A percentile compares a stretch with the other conserved stretches of the same genome.
Evolutionary conservation across 129 eudicot species (phyloP).

Genomic region (Pulicaria dysenterica): DNA sequence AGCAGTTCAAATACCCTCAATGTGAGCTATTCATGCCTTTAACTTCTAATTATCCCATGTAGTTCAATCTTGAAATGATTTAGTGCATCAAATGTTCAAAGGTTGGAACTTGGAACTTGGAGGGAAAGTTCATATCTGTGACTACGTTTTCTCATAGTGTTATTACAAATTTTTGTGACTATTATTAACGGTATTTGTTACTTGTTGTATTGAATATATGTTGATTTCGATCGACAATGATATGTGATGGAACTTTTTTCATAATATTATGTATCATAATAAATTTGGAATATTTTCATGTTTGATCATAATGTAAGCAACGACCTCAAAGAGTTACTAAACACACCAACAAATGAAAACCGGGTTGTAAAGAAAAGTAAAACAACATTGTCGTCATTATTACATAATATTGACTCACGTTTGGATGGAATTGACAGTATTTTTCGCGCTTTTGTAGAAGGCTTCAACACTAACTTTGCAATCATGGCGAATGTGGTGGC

Average conservation of each 20-base stretch:
- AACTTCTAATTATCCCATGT: no score
- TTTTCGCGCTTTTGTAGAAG: constrained; percentile 17
- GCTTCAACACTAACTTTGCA: constrained; percentile 22
- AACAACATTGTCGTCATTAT: neutral
- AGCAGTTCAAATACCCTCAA: no score
- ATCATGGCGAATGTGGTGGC: neutral
- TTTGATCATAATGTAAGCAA: neutral
- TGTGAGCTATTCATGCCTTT: neutral
- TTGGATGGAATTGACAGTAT: neutral
- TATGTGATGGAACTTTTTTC: no score
- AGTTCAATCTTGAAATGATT: no score
- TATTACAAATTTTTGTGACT: no score
- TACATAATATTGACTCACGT: neutral
- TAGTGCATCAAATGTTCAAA: no score
- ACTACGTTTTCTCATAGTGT: no score
- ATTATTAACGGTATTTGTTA: no score
- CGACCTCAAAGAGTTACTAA: neutral
- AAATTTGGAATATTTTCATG: neutral
- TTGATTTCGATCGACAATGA: no score
- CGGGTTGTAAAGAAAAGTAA: neutral
- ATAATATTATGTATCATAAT: neutral
- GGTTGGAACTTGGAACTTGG: no score
- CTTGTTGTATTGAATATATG: no score
- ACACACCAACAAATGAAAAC: neutral
- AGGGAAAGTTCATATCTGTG: no score